These are phyloP conservation scores for Arthromyces matolae DNA, from an alignment of 768 basidiomycete species.

Conservation along the genomic window DNA sequence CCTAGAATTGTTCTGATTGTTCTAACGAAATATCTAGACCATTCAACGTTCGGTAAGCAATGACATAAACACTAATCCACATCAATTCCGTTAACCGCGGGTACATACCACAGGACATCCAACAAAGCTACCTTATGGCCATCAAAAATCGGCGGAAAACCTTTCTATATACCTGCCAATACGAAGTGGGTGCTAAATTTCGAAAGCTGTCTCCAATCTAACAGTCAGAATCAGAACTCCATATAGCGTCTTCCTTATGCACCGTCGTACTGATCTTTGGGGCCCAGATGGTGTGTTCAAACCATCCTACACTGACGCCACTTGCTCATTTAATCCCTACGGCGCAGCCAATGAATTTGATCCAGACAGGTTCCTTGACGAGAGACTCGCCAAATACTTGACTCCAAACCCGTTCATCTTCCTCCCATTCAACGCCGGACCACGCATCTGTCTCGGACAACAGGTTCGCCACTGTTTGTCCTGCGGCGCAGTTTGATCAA, in stretches of 20 bases:
- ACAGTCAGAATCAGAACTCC: constrained; percentile 10
- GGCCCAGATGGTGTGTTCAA: constrained; percentile 48
- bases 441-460: constrained; percentile 58
- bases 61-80: not conserved
- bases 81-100: not conserved
- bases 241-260: constrained; percentile 36
- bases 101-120: constrained; percentile 19
- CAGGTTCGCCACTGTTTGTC: constrained; percentile 24
- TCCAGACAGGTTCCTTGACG: constrained; percentile 64
- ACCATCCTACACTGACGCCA: no score
- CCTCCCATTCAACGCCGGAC: constrained; percentile 65
- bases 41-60: constrained; percentile 24
- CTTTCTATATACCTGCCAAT: constrained; percentile 35
- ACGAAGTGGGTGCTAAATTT: constrained; percentile 20
- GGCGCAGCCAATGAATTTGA: constrained; percentile 53
- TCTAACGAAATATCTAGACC: constrained; percentile 15
- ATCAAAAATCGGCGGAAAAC: constrained; percentile 22
- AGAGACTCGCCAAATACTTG: constrained; percentile 49
- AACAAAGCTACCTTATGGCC: constrained; percentile 29
- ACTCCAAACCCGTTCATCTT: constrained; percentile 65
- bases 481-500: not conserved
- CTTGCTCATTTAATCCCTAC: not conserved
- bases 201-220: constrained; percentile 13
- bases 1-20: no score
- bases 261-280: constrained; percentile 49